A percentile compares a stretch with the other conserved stretches of the same genome.
These are phyloP conservation scores for Dactylorhiza incarnata DNA, from an alignment of 106 monocot genomes.

Conservation along the genomic window DNA sequence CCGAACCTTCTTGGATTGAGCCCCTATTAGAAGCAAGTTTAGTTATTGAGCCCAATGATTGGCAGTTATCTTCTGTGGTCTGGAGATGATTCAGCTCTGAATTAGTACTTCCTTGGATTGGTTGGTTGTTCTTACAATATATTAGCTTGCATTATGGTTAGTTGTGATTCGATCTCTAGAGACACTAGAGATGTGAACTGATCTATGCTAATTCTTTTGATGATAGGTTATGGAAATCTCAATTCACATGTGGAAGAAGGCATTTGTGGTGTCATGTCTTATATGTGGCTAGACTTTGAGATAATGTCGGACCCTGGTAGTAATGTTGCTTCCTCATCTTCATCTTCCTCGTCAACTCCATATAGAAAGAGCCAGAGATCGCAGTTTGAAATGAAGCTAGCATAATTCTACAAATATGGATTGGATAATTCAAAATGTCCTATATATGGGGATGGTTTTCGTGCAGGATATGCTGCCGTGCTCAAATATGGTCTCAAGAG, in stretches of 20 bases:
- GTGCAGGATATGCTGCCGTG: conserved; percentile 47
- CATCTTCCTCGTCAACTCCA: conserved; percentile 24
- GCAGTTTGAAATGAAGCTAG: conserved; percentile 56
- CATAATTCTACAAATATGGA: conserved; percentile 62
- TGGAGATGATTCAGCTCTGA: too few species aligned
- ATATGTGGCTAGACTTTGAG: conserved; percentile 36
- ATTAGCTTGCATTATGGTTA: too few species aligned
- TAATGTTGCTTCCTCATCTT: conserved; percentile 29
- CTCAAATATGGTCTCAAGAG: conserved; percentile 37
- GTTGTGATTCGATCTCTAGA: too few species aligned
- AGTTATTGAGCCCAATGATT: too few species aligned
- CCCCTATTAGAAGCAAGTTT: too few species aligned
- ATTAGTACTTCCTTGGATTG: too few species aligned
- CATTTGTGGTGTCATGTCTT: conserved; percentile 21
- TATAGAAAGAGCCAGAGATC: conserved; percentile 42
- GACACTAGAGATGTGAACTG: too few species aligned
- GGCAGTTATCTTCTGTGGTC: too few species aligned
- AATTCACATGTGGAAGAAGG: conserved; percentile 30
- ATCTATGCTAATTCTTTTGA: not conserved
- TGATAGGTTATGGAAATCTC: conserved; percentile 38
- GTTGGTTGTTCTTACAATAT: too few species aligned
- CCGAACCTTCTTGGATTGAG: too few species aligned
- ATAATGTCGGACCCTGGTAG: conserved; percentile 38
- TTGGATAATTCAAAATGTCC: conserved; percentile 42
- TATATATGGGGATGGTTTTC: conserved; percentile 67